These are phyloP conservation scores for Phytomonas serpens DNA, from an alignment of 208 protist species.

Conservation along the genomic window DNA sequence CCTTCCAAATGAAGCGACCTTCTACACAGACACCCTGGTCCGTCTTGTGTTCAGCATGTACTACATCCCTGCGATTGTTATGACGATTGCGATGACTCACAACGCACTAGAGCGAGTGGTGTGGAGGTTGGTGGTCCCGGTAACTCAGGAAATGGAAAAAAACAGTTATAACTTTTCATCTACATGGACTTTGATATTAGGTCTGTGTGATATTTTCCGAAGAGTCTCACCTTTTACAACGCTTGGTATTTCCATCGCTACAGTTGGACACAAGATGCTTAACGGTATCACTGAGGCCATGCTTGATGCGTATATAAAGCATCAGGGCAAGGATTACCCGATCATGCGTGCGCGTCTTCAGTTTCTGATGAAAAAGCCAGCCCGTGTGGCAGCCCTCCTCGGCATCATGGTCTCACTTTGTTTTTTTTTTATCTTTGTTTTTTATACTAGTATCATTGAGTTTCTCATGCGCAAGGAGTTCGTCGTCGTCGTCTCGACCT, in stretches of 20 bases:
- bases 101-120: conserved; percentile 75
- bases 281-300: conserved; percentile 69
- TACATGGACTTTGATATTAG: conserved; percentile 40
- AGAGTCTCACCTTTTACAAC: conserved; percentile 56
- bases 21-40: conserved; percentile 61
- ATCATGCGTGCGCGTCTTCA: conserved; percentile 38
- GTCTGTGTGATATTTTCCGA: conserved; percentile 45
- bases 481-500: conserved; percentile 18
- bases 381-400: conserved; percentile 33
- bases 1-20: conserved; percentile 57
- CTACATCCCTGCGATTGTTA: conserved; percentile 55
- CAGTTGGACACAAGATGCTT: conserved; percentile 62
- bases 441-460: conserved; percentile 46
- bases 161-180: conserved; percentile 48
- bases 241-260: conserved; percentile 46
- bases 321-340: conserved; percentile 68
- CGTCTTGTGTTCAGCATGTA: conserved; percentile 66
- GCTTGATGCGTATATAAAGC: conserved; percentile 57
- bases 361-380: conserved; percentile 47
- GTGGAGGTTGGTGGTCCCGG: conserved; percentile 74
- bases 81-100: conserved; percentile 68
- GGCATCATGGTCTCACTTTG: conserved; percentile 25
- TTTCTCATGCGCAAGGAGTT: conserved; percentile 32
- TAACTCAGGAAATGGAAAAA: conserved; percentile 72
- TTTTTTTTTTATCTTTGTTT: conserved; percentile 18